Percentiles rank a stretch among this genome's conserved stretches.
These are phyloP conservation scores for Cordyceps cicadae DNA, from an alignment of 2,329 filamentous ascomycete species.

Conservation along the genomic window DNA sequence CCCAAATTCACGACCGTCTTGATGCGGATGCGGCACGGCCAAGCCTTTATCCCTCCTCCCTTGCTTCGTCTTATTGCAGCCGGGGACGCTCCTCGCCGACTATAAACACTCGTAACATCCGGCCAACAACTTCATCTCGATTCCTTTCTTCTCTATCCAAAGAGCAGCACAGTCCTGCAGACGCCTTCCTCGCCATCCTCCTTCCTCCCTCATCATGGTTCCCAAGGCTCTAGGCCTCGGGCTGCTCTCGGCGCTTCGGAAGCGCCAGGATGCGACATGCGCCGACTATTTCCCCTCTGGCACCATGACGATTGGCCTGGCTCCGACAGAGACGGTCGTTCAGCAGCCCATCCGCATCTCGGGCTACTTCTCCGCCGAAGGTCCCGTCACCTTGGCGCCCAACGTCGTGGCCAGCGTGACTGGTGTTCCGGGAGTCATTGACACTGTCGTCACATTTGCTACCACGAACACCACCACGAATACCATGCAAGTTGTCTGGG, in stretches of 20 bases:
- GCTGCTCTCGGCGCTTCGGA: not conserved
- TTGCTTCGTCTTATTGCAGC: no score
- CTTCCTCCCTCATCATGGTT: not conserved
- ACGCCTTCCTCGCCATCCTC: not conserved
- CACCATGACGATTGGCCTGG: not conserved
- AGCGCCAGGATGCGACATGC: not conserved
- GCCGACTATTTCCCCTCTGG: not conserved
- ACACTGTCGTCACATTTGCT: slow-evolving; percentile 3
- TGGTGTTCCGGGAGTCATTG: slow-evolving; percentile 3
- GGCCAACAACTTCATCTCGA: not conserved
- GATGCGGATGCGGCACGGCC: not conserved
- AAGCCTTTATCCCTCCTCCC: no score
- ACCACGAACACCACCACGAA: not conserved
- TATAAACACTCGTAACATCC: slow-evolving; percentile 2
- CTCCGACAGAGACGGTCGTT: not conserved
- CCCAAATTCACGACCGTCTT: not conserved
- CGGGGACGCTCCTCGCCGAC: not conserved
- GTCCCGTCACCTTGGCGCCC: not conserved
- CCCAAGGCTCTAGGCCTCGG: not conserved
- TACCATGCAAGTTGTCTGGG: not conserved
- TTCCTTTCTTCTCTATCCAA: not conserved
- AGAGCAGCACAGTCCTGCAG: not conserved
- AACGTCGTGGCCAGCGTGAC: not conserved
- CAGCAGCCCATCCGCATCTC: slow-evolving; percentile 5
- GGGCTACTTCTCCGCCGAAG: slow-evolving; percentile 6